Evolutionary conservation across 2,329 filamentous ascomycete species (phyloP).

Genomic region (Emmonsia crescens): DNA sequence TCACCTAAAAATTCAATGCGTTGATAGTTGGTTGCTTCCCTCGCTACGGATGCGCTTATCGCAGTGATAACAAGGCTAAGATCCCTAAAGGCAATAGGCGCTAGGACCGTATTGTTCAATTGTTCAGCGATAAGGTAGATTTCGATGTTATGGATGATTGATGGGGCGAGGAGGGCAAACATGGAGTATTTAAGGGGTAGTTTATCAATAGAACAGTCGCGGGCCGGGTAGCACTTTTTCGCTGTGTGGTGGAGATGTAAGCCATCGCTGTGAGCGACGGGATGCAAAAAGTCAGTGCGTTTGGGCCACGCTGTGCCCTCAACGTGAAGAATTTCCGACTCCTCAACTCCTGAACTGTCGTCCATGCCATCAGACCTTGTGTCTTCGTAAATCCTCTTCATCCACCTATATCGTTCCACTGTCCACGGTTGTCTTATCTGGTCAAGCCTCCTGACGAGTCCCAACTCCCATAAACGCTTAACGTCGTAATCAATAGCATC

Average conservation of each 20-base stretch:
- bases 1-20: constrained; percentile 82
- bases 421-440: constrained; percentile 12
- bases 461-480: constrained; percentile 8
- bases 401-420: constrained; percentile 13
- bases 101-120: constrained; percentile 47
- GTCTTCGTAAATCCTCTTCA: constrained; percentile 7
- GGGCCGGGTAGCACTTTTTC: constrained; percentile 12
- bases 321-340: constrained; percentile 15
- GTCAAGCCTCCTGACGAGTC: constrained; percentile 14
- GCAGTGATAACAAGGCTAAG: constrained; percentile 53
- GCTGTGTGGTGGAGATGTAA: constrained; percentile 14
- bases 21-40: constrained; percentile 60
- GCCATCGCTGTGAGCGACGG: constrained; percentile 11
- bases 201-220: constrained; percentile 26
- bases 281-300: constrained; percentile 25
- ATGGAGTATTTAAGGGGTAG: constrained; percentile 38
- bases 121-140: constrained; percentile 51
- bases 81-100: constrained; percentile 43
- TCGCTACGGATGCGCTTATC: constrained; percentile 54
- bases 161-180: constrained; percentile 56
- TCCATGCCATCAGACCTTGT: neutral
- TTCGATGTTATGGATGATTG: constrained; percentile 60
- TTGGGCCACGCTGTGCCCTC: constrained; percentile 22
- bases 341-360: neutral
- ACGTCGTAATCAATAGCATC: constrained; percentile 6